Conservation (phyloP, 1,139 yeast species). For the Geotrichum europaeum region DNA sequence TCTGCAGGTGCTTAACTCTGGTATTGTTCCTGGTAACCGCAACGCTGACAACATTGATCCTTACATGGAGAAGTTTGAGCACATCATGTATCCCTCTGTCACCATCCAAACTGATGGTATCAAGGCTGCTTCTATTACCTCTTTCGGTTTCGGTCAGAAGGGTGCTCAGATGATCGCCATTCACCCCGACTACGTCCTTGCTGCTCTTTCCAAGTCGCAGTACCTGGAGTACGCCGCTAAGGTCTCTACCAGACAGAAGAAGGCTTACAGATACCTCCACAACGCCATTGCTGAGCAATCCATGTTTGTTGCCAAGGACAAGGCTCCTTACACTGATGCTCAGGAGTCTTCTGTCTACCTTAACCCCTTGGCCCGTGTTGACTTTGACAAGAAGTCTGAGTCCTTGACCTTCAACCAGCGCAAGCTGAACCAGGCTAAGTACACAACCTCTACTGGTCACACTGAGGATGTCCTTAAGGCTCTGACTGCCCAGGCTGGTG, state of each 20-base stretch:
- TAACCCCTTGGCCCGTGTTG: slow-evolving; percentile 90
- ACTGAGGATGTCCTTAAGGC: slow-evolving; percentile 40
- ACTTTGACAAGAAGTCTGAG: slow-evolving; percentile 44
- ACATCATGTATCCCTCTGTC: slow-evolving; percentile 90
- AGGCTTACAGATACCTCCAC: slow-evolving; percentile 93
- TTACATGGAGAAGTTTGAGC: slow-evolving; percentile 71
- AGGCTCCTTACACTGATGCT: slow-evolving; percentile 86
- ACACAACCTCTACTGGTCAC: slow-evolving; percentile 34
- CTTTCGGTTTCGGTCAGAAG: slow-evolving; percentile 99
- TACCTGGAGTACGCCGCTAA: slow-evolving; percentile 65
- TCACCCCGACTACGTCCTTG: slow-evolving; percentile 90
- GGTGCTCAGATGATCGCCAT: slow-evolving; percentile 94
- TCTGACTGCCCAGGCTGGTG: slow-evolving; percentile 44
- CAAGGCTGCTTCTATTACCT: slow-evolving; percentile 93
- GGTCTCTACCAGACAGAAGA: slow-evolving; percentile 77
- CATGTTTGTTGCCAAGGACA: slow-evolving; percentile 86
- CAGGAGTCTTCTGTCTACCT: slow-evolving; percentile 86
- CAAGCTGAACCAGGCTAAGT: slow-evolving; percentile 29
- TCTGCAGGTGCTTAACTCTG: slow-evolving; percentile 83
- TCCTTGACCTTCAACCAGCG: slow-evolving; percentile 46
- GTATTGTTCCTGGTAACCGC: slow-evolving; percentile 97
- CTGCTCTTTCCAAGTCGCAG: slow-evolving; percentile 64
- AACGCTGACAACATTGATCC: slow-evolving; percentile 95
- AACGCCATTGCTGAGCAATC: slow-evolving; percentile 88
- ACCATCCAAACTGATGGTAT: slow-evolving; percentile 92